Evolutionary conservation across 2,329 filamentous ascomycete species (phyloP), one percentile per base, ranked within the genome.

Genomic region (Beauveria australis): DNA sequence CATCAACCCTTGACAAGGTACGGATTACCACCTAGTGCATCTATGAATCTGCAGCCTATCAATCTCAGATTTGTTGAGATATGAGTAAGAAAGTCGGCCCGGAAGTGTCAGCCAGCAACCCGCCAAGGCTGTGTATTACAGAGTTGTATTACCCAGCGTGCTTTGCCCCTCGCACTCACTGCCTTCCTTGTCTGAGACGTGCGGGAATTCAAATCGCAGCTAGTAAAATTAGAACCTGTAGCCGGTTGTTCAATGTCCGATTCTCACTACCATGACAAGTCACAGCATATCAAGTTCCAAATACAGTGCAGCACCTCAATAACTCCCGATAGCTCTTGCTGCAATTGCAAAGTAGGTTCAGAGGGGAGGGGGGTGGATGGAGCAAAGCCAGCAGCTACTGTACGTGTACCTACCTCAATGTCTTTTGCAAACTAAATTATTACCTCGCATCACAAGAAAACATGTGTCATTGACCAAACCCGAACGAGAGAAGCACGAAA

Each of bases 61-160:
- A 59, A 59, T 52, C 47, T 52, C 24, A 37, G 47, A 43, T 53
- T 59, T 59, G 41, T 47, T 53, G 48, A 59, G 57, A 53, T 59
- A 59, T 59, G 57, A 59, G 57, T 59, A 59, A 59, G 57, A 59
- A 33, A 37, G 49, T 37, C 51, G 56, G 37, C 47, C 24, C 48
- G 46, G 48, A 40, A 33, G 57, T 33, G 57, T 59, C 57, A 59
- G 48, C 57, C 49, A 19, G 24, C 28, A 53, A 44, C 46, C 47
- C 49, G 48, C 57, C 57, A 59, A 59, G 57, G 14, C 48, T 46
- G 16, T 40, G 48, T 52, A 59, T 59, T 53, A 59, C 57, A 37
- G 57, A 28, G 37, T 1, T 53, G 47, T 59, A 59, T 53, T 47
- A 59, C 26, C 24, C 22, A 28, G 26, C 26, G 16, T 22, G 8